A percentile compares a stretch with the other conserved stretches of the same genome.
Evolutionary conservation across 2,329 filamentous ascomycete species (phyloP).

Genomic region (Penicillium sp.): DNA sequence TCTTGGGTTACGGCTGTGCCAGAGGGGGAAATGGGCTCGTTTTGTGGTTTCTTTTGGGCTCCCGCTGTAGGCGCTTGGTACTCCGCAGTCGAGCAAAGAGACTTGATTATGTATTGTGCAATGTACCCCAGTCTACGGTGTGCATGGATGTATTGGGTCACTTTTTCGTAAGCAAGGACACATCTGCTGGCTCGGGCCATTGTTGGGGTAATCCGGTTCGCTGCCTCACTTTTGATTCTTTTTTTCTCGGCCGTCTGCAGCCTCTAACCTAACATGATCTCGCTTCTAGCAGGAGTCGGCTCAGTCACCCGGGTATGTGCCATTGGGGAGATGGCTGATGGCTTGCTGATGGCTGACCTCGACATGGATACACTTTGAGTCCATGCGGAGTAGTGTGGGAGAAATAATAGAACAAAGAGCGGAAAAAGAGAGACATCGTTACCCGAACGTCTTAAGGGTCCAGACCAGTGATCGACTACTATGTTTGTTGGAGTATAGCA

Average conservation of each 20-base stretch:
- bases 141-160: conserved; percentile 3
- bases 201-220: conserved; percentile 35
- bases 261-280: conserved; percentile 5
- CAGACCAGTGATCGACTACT: conserved; percentile 1
- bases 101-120: conserved; percentile 2
- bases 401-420: not conserved
- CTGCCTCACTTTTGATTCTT: conserved; percentile 36
- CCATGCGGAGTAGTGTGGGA: too few relatives aligned
- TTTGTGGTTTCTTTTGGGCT: conserved; percentile 3
- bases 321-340: not conserved
- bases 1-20: conserved; percentile 6
- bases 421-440: not conserved
- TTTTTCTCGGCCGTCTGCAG: conserved; percentile 11
- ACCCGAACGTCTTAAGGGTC: not conserved
- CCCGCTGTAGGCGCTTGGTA: conserved; percentile 22
- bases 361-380: not conserved
- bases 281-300: not conserved
- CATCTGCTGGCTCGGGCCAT: conserved; percentile 24
- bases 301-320: conserved; percentile 1
- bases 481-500: not conserved
- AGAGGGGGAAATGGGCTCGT: not conserved
- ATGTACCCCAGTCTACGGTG: not conserved
- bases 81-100: not conserved
- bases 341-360: not conserved
- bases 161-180: conserved; percentile 6